Evolutionary conservation across 805 yeast genomes (phyloP).

Genomic region (Sugiyamaella qingdaonensis): DNA sequence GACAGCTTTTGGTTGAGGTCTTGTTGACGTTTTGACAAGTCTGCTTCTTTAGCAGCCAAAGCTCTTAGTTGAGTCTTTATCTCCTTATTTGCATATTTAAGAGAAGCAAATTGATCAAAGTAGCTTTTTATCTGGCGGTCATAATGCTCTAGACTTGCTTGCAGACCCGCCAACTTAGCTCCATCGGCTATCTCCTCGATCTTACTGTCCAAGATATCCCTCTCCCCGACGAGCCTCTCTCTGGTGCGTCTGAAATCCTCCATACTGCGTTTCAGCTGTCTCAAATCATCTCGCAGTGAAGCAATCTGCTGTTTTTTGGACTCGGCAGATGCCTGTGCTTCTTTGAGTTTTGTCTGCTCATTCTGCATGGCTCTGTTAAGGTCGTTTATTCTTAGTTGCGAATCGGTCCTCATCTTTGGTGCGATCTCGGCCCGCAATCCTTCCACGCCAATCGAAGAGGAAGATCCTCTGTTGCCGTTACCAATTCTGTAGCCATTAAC

Average conservation of each 20-base stretch:
- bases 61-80: background rate
- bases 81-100: background rate
- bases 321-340: background rate
- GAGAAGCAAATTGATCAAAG: background rate
- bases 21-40: background rate
- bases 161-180: background rate
- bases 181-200: slow-evolving; percentile 2
- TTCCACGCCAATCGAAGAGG: slow-evolving; percentile 17
- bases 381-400: slow-evolving; percentile 7
- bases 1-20: background rate
- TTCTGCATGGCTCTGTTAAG: background rate
- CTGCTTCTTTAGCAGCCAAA: background rate
- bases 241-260: background rate
- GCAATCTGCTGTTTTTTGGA: background rate
- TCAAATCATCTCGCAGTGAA: background rate
- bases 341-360: background rate
- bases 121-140: background rate
- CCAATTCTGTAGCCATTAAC: slow-evolving; percentile 15
- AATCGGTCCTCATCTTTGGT: slow-evolving; percentile 38
- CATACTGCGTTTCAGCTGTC: background rate
- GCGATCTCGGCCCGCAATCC: background rate
- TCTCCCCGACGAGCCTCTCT: background rate
- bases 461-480: slow-evolving; percentile 39
- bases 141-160: background rate
- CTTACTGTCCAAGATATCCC: slow-evolving; percentile 7